Conservation (phyloP, 2,329 filamentous ascomycete species). For the Aspergillaceae sp. region DNA sequence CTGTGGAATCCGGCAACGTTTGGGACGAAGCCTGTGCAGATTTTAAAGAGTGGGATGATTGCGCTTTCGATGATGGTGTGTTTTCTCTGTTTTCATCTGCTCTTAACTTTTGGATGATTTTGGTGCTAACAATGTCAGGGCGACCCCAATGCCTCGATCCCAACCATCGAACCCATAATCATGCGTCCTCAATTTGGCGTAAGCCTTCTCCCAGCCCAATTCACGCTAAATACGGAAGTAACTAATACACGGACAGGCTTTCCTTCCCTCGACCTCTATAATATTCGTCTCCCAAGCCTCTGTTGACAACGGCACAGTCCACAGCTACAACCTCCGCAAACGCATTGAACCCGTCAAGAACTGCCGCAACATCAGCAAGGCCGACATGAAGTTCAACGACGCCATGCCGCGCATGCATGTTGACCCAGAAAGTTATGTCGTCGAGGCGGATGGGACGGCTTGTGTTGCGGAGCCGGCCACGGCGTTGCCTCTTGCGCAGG, state of each 20-base stretch:
- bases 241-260: constrained; percentile 30
- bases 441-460: constrained; percentile 71
- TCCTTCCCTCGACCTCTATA: constrained; percentile 63
- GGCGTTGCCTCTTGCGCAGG: constrained; percentile 66
- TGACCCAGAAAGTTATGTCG: constrained; percentile 80
- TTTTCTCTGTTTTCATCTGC: constrained; percentile 1
- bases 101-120: too few relatives aligned
- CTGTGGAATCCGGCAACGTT: constrained; percentile 81
- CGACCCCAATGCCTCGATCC: constrained; percentile 75
- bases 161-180: constrained; percentile 76
- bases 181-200: constrained; percentile 77
- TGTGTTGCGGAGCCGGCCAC: constrained; percentile 66
- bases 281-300: constrained; percentile 74
- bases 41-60: constrained; percentile 85
- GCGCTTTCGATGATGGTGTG: constrained; percentile 72
- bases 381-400: constrained; percentile 86
- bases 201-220: constrained; percentile 10
- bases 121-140: constrained; percentile 42
- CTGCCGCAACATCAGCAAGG: constrained; percentile 68
- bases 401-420: constrained; percentile 78
- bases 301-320: constrained; percentile 57
- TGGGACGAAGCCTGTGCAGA: constrained; percentile 70
- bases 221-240: not conserved
- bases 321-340: constrained; percentile 67
- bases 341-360: constrained; percentile 69